Conservation (phyloP, 2,329 filamentous ascomycete species). For the Orbilia brochopaga region DNA sequence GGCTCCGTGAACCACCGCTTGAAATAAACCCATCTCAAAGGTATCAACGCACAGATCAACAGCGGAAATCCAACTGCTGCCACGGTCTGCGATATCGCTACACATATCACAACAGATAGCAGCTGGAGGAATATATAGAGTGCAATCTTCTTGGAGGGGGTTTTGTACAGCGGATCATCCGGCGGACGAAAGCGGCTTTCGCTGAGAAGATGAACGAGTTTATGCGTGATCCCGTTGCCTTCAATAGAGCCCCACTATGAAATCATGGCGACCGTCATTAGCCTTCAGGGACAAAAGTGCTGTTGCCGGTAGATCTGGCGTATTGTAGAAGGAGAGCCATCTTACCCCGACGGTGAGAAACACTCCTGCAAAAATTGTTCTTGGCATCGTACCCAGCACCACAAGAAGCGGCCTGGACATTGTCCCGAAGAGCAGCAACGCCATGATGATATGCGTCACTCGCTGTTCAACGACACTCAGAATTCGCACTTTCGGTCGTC, state of each 20-base stretch:
- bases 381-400: conserved; percentile 77
- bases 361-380: conserved; percentile 61
- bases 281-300: no score
- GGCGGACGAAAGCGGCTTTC: conserved; percentile 69
- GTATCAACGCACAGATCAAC: conserved; percentile 65
- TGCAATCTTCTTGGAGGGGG: conserved; percentile 64
- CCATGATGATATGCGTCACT: conserved; percentile 77
- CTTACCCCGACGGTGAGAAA: conserved; percentile 47
- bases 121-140: conserved; percentile 64
- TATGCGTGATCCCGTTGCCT: conserved; percentile 77
- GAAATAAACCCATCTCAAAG: conserved; percentile 62
- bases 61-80: conserved; percentile 68
- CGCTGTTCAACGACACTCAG: conserved; percentile 77
- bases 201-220: conserved; percentile 72
- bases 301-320: no score
- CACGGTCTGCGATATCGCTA: conserved; percentile 67
- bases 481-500: conserved; percentile 52
- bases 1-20: conserved; percentile 61
- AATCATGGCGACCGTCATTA: no score
- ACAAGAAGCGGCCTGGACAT: conserved; percentile 77
- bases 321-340: neutral
- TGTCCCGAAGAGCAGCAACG: conserved; percentile 76
- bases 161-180: conserved; percentile 66
- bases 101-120: conserved; percentile 63
- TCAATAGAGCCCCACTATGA: conserved; percentile 79